Evolutionary conservation across 495 filamentous ascomycete genomes (phyloP), one percentile per base, ranked within the genome.

Genomic region (Xylaria grammica): DNA sequence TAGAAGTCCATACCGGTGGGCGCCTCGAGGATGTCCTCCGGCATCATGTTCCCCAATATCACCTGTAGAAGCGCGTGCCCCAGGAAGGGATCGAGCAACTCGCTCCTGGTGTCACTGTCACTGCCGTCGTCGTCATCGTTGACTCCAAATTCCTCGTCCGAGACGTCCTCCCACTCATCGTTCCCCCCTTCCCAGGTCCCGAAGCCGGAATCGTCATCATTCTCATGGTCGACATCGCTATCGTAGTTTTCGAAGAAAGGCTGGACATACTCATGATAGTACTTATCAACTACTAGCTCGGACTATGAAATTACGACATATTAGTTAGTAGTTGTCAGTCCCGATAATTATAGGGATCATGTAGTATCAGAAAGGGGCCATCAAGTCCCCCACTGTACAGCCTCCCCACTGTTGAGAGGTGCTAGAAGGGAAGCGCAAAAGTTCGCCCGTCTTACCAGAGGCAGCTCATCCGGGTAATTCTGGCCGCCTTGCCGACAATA

Each of bases 401-500:
- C 15, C 7, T 42, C 8, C 40, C 40, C 7, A 3, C 40, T 42
- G 40, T 42, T 22, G 46, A 50, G 15, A 50, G 6, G n/a, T 9
- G 4, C 2, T 29, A 22, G 20, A 24, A 50, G 24, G 19, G 17
- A n/a, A 17, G 44, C 4, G 17, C 5, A 30, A 32, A 8, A 53
- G 27, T 20, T 26, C 20, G 11, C 7, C n/a, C 20, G 27, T 24
- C 60, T 63, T 55, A 63, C 60, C 27, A 63, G 50, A 22, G 60
- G 60, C 13, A 63, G 22, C 20, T 63, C 29, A 15, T 63, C 50
- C n/a, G 60, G 60, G 38, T 63, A 63, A 4, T 46, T 45, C 38
- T 45, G 11, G 8, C 60, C 60, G n/a, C 60, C 50, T 27, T 46
- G 50, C 17, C 60, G 60, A 24, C 60, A 63, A 26, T 63, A 63